Evolutionary conservation across 306 rosid species (phyloP).

Genomic region (Vachellia pachyceras): DNA sequence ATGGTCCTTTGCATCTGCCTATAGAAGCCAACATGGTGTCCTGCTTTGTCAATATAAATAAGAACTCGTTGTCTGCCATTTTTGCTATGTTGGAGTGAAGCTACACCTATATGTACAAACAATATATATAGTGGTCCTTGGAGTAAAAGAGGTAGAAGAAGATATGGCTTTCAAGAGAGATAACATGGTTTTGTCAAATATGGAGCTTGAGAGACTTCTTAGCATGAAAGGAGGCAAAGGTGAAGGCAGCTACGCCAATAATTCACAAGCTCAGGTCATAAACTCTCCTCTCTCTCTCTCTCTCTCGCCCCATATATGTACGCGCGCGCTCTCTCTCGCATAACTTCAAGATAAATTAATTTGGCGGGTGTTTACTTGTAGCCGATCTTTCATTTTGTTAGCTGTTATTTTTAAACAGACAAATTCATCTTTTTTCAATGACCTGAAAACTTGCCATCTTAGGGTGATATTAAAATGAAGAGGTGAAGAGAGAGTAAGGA

Average conservation of each 20-base stretch:
- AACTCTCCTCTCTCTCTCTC: too few species aligned
- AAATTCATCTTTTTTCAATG: neutral
- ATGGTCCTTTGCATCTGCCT: neutral
- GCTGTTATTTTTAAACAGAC: neutral
- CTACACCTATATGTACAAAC: neutral
- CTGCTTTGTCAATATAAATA: conserved; percentile 35
- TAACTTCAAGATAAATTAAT: neutral
- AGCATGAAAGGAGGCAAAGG: conserved; percentile 99
- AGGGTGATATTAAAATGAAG: too few species aligned
- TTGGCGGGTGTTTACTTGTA: too few species aligned
- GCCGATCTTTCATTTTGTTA: neutral
- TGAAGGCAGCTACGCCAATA: conserved; percentile 91
- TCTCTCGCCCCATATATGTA: neutral
- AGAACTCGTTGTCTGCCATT: conserved; percentile 18
- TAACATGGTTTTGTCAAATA: conserved; percentile 66
- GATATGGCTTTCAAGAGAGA: conserved; percentile 71
- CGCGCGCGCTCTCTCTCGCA: too few species aligned
- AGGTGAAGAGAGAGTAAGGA: too few species aligned
- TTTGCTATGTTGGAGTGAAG: neutral
- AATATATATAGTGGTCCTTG: neutral
- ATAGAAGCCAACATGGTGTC: conserved; percentile 33
- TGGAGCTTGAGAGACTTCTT: conserved; percentile 80
- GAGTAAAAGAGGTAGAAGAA: neutral
- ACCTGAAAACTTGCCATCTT: neutral
- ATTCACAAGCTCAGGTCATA: conserved; percentile 85